A percentile compares a stretch with the other conserved stretches of the same genome.
Evolutionary conservation across 371 early-diverging fungal genomes (phyloP).

Genomic region (Syncephalastrum racemosum): DNA sequence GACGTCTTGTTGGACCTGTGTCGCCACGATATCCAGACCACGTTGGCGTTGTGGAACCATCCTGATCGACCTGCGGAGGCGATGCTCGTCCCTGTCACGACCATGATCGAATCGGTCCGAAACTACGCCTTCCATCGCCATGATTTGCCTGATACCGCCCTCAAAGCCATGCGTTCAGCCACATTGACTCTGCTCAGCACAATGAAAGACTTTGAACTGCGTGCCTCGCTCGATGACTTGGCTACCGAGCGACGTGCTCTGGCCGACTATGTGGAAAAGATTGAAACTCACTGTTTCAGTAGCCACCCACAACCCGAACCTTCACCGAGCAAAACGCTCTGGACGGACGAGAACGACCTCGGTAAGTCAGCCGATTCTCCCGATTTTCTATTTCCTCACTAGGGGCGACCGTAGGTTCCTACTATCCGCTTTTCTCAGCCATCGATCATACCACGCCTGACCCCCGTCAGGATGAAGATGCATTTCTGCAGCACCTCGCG

Average conservation of each 20-base stretch:
- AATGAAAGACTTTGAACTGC: slow-evolving; percentile 39
- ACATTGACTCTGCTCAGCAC: slow-evolving; percentile 31
- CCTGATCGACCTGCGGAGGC: slow-evolving; percentile 27
- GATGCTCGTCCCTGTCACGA: slow-evolving; percentile 38
- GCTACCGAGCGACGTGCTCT: slow-evolving; percentile 35
- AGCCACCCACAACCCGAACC: too few species aligned
- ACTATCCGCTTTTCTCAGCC: too few species aligned
- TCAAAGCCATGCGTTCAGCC: slow-evolving; percentile 33
- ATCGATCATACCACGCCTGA: slow-evolving; percentile 22
- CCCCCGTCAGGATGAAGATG: slow-evolving; percentile 46
- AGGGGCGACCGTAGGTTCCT: too few species aligned
- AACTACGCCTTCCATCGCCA: slow-evolving; percentile 46
- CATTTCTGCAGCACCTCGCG: slow-evolving; percentile 44
- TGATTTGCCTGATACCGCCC: slow-evolving; percentile 31
- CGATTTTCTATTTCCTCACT: too few species aligned
- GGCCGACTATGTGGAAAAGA: slow-evolving; percentile 23
- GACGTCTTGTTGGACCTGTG: slow-evolving; percentile 36
- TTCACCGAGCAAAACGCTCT: too few species aligned
- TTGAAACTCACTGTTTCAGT: background rate
- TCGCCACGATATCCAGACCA: slow-evolving; percentile 39
- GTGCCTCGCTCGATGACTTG: slow-evolving; percentile 12
- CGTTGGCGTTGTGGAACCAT: slow-evolving; percentile 39
- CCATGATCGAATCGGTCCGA: slow-evolving; percentile 38
- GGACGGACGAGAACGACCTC: too few species aligned
- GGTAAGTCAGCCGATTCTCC: too few species aligned